Evolutionary conservation across 768 basidiomycete species (phyloP), one percentile per base, ranked within the genome.

Genomic region (Pleurotus tuber-regium): DNA sequence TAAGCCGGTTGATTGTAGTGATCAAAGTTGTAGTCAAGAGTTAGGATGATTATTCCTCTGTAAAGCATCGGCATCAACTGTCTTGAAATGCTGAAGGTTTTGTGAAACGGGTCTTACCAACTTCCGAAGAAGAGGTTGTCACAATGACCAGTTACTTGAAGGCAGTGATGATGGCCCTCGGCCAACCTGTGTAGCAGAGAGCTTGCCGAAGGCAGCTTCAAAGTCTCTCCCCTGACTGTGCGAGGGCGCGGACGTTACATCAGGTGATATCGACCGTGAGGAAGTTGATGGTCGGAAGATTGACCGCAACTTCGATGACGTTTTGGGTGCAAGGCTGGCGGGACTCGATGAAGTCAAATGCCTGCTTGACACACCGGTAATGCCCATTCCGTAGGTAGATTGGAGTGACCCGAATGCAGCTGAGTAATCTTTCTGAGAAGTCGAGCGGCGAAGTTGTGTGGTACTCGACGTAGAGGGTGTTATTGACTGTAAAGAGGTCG

Each of bases 201-300:
- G 46, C 29, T 16, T 35, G 46, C 46, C 46, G 23, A 48, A 48
- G 19, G 46, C 46, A 31, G 31, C 46, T 23, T 48, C 46, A 21
- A 16, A 48, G 21, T 48, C 46, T 16, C n/a, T n/a, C n/a, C n/a
- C n/a, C n/a, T n/a, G n/a, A n/a, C n/a, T n/a, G n/a, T n/a, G n/a
- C n/a, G n/a, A n/a, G n/a, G n/a, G n/a, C n/a, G n/a, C n/a, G n/a
- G n/a, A n/a, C n/a, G n/a, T n/a, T n/a, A n/a, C n/a, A n/a, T n/a
- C n/a, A n/a, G n/a, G n/a, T n/a, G n/a, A n/a, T n/a, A n/a, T n/a
- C n/a, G n/a, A n/a, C n/a, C n/a, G n/a, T n/a, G n/a, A n/a, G n/a
- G n/a, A n/a, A n/a, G 35, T 19, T 19, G 35, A 35, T 19, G 6
- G 14, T 24, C 46, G 29, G 29, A 48, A 48, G 12, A 35, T 18